Conservation (phyloP, 345 rosid species). For the Salix purpurea region DNA sequence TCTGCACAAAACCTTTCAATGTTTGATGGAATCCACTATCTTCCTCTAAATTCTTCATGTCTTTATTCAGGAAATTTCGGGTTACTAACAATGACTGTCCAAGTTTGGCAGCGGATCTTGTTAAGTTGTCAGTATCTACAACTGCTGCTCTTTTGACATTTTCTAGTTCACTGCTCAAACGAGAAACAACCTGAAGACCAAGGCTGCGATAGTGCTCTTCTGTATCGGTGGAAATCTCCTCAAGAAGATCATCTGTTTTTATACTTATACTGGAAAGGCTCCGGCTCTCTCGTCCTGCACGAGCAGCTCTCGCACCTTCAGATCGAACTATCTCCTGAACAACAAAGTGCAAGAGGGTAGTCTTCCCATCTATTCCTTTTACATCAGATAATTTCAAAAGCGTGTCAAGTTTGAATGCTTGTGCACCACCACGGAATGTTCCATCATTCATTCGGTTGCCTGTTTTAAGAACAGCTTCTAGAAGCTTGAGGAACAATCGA, state of each 20-base stretch:
- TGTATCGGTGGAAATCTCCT: slow-evolving; percentile 49
- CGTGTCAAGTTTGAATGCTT: slow-evolving; percentile 96
- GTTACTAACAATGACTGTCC: slow-evolving; percentile 52
- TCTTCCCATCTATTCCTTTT: slow-evolving; percentile 93
- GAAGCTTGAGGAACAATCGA: slow-evolving; percentile 82
- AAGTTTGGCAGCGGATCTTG: slow-evolving; percentile 66
- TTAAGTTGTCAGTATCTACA: slow-evolving; percentile 75
- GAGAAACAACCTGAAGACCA: slow-evolving; percentile 82
- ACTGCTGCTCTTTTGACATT: slow-evolving; percentile 84
- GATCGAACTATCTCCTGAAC: slow-evolving; percentile 89
- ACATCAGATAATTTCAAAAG: slow-evolving; percentile 92
- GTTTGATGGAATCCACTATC: slow-evolving; percentile 67
- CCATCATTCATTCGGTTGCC: slow-evolving; percentile 99
- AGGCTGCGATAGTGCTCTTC: slow-evolving; percentile 66
- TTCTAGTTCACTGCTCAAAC: slow-evolving; percentile 69
- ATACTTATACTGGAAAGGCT: slow-evolving; percentile 51
- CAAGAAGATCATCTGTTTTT: slow-evolving; percentile 70
- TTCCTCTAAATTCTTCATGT: slow-evolving; percentile 64
- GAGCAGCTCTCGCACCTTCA: slow-evolving; percentile 88
- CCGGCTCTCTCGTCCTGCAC: slow-evolving; percentile 57
- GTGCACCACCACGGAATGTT: slow-evolving; percentile 95
- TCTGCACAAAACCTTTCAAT: slow-evolving; percentile 72
- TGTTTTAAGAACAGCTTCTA: slow-evolving; percentile 98
- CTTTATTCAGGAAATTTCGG: slow-evolving; percentile 60
- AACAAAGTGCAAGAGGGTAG: slow-evolving; percentile 93